A percentile compares a stretch with the other conserved stretches of the same genome.
phyloP scores from a whole-genome alignment of 2,329 filamentous ascomycete genomes.

The Ophiostoma populinum region DNA sequence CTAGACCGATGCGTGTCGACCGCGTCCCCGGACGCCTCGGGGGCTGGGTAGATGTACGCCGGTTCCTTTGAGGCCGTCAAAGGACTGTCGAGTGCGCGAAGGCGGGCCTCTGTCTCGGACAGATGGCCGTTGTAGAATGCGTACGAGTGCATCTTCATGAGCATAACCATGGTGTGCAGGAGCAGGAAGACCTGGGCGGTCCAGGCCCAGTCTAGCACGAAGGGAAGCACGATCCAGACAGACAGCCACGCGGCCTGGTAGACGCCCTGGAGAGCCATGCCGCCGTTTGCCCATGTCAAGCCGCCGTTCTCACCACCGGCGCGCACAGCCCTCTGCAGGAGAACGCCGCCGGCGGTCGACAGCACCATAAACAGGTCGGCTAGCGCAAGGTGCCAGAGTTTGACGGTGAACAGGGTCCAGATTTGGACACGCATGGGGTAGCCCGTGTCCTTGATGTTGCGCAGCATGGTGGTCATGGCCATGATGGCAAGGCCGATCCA shows the following conservation, averaged over 20 bases:
- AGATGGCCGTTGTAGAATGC: constrained; percentile 96
- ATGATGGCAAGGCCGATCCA: constrained; percentile 96
- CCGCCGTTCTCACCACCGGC: constrained; percentile 28
- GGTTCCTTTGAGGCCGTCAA: constrained; percentile 50
- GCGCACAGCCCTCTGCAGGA: constrained; percentile 53
- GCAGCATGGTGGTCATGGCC: constrained; percentile 83
- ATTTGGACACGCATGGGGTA: constrained; percentile 72
- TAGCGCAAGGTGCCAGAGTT: constrained; percentile 71
- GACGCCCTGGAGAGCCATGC: constrained; percentile 68
- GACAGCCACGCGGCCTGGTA: constrained; percentile 66
- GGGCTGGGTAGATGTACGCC: constrained; percentile 59
- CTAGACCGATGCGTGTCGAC: neutral
- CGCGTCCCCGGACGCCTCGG: constrained; percentile 19
- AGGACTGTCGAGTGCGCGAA: constrained; percentile 64
- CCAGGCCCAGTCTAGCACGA: constrained; percentile 82
- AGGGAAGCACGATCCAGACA: constrained; percentile 74
- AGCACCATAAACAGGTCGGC: constrained; percentile 75
- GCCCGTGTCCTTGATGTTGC: constrained; percentile 88
- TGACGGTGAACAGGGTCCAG: constrained; percentile 74
- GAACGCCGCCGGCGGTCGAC: constrained; percentile 53
- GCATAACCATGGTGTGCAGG: constrained; percentile 72
- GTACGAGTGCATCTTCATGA: constrained; percentile 99
- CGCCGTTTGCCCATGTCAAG: constrained; percentile 57
- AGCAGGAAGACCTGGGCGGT: constrained; percentile 92
- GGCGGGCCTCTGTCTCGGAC: constrained; percentile 65